These are phyloP conservation scores for Gossypium herbaceum DNA, from an alignment of 345 rosid genomes.

Conservation along the genomic window DNA sequence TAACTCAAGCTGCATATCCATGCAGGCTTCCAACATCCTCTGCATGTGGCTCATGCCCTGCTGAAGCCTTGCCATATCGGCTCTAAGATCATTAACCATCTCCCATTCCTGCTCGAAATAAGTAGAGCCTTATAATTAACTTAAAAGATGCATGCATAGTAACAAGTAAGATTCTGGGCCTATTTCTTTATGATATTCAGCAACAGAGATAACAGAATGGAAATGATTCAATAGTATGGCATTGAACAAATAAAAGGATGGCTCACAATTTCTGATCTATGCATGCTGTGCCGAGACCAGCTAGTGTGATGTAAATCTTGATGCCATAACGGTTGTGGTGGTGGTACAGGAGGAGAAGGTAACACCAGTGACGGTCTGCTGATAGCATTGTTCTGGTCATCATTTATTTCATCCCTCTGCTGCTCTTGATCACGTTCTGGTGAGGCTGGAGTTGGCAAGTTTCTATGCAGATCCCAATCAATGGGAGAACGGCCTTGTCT, in stretches of 20 bases:
- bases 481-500: constrained; percentile 84
- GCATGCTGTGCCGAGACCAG: constrained; percentile 90
- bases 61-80: constrained; percentile 91
- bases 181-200: neutral
- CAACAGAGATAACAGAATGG: neutral
- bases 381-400: constrained; percentile 39
- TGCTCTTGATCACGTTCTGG: constrained; percentile 61
- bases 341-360: constrained; percentile 82
- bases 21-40: constrained; percentile 95
- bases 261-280: constrained; percentile 86
- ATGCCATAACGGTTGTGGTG: constrained; percentile 96
- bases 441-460: constrained; percentile 61
- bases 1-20: constrained; percentile 99
- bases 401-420: constrained; percentile 58
- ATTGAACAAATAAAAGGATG: constrained; percentile 11
- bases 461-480: constrained; percentile 91
- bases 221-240: neutral
- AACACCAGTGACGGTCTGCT: constrained; percentile 62
- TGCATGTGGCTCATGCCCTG: constrained; percentile 99
- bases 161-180: neutral
- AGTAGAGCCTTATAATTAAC: constrained; percentile 10
- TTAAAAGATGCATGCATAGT: neutral
- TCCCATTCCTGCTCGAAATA: constrained; percentile 84
- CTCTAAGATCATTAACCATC: constrained; percentile 80
- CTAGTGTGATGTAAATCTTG: constrained; percentile 71